These are phyloP conservation scores for Penicillium carneum DNA, from an alignment of 2,329 filamentous ascomycete species.

Conservation along the genomic window DNA sequence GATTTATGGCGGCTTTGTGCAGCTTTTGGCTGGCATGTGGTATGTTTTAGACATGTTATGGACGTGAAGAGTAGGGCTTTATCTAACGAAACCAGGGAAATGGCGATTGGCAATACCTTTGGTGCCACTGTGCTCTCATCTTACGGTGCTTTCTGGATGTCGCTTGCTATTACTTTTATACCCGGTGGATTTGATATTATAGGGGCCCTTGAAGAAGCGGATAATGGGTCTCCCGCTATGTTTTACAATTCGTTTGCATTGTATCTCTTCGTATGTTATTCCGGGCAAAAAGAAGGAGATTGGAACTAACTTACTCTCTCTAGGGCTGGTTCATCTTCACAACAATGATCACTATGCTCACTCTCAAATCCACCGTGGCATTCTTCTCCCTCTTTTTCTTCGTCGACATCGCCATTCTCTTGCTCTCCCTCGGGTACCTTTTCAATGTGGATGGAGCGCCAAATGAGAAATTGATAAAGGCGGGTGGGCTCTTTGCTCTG, in stretches of 20 bases:
- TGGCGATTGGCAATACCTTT: constrained; percentile 80
- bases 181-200: constrained; percentile 68
- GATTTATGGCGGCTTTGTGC: constrained; percentile 75
- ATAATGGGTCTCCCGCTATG: constrained; percentile 46
- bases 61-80: background rate
- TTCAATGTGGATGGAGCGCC: constrained; percentile 43
- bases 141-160: constrained; percentile 81
- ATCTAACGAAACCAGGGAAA: constrained; percentile 65
- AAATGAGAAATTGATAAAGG: constrained; percentile 40
- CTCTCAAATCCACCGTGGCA: constrained; percentile 74
- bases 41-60: constrained; percentile 46
- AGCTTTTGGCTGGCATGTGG: constrained; percentile 83
- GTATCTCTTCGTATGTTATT: constrained; percentile 60
- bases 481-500: constrained; percentile 61
- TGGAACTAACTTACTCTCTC: background rate
- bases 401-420: constrained; percentile 74
- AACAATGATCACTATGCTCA: constrained; percentile 72
- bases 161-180: constrained; percentile 71
- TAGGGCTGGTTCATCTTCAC: constrained; percentile 83
- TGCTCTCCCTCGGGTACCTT: constrained; percentile 69
- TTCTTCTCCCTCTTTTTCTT: constrained; percentile 78
- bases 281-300: background rate
- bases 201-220: constrained; percentile 51
- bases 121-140: constrained; percentile 78
- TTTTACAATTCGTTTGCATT: constrained; percentile 69